phyloP scores from a whole-genome alignment of 306 rosid genomes.

The Hylodesmum podocarpum region DNA sequence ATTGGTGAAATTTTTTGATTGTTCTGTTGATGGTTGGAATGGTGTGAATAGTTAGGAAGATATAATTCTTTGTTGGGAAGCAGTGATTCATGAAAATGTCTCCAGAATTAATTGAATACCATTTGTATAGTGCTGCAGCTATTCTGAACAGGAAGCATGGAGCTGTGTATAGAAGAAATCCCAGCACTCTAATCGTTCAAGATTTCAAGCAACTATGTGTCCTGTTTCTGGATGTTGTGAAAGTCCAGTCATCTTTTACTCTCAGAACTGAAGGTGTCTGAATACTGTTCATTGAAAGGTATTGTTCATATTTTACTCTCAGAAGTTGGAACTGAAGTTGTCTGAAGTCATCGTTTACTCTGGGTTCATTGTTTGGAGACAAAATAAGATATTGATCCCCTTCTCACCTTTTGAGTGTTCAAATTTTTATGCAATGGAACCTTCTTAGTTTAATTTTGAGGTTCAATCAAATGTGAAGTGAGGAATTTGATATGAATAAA shows the following conservation, averaged over 20 bases:
- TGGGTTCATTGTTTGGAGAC: background rate
- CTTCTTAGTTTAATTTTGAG: constrained; percentile 1
- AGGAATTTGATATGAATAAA: background rate
- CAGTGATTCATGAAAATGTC: too few relatives aligned
- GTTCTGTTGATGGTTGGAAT: background rate
- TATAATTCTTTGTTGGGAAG: too few relatives aligned
- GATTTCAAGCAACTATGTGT: background rate
- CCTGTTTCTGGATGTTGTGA: background rate
- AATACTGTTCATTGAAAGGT: background rate
- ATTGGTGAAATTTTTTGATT: background rate
- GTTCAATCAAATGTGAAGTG: background rate
- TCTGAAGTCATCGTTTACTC: too few relatives aligned
- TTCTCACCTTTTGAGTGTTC: background rate
- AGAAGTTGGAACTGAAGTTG: background rate
- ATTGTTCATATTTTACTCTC: background rate
- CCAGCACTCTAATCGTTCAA: background rate
- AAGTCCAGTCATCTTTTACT: background rate
- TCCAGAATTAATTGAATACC: too few relatives aligned
- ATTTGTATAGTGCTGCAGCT: background rate
- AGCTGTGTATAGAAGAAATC: background rate
- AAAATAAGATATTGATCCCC: background rate
- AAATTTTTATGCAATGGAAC: background rate
- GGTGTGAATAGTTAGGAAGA: background rate
- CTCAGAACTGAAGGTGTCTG: background rate
- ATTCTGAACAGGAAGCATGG: background rate